These are phyloP conservation scores for Brassica cretica DNA, from an alignment of 345 rosid genomes.

Conservation along the genomic window DNA sequence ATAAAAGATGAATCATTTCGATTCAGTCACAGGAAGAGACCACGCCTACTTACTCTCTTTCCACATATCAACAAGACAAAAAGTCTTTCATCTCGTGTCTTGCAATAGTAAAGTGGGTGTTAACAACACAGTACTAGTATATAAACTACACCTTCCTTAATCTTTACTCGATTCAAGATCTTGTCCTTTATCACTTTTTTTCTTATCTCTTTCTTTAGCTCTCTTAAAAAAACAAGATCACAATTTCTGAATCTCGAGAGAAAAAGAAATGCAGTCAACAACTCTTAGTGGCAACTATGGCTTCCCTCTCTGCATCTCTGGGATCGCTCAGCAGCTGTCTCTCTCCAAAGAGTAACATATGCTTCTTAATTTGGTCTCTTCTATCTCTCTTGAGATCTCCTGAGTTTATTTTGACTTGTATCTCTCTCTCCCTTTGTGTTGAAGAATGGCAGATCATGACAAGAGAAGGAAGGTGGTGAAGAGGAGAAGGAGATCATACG, in stretches of 20 bases:
- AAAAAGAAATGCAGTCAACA: constrained; percentile 45
- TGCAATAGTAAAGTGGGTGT: not conserved
- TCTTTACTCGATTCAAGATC: constrained; percentile 20
- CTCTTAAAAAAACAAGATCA: constrained; percentile 8
- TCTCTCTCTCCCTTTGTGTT: not conserved
- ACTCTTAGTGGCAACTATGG: constrained; percentile 51
- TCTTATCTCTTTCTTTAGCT: not conserved
- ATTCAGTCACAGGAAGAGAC: constrained; percentile 11
- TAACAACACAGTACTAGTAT: constrained; percentile 24
- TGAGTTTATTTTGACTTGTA: constrained; percentile 2
- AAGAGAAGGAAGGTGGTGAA: constrained; percentile 51
- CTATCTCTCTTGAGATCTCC: not conserved
- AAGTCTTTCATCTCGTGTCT: not conserved
- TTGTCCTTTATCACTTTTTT: not conserved
- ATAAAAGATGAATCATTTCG: not conserved
- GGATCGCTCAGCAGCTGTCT: constrained; percentile 39
- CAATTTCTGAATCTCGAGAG: constrained; percentile 3
- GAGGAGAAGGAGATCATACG: constrained; percentile 44
- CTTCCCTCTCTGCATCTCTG: constrained; percentile 53
- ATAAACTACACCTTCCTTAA: constrained; percentile 15
- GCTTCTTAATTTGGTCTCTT: constrained; percentile 9
- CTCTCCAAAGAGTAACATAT: constrained; percentile 48
- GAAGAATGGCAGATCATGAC: constrained; percentile 62
- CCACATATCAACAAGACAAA: constrained; percentile 18
- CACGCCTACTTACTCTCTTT: constrained; percentile 18